Conservation (phyloP, 2,329 filamentous ascomycete genomes). For the Aureobasidium uvarum region DNA sequence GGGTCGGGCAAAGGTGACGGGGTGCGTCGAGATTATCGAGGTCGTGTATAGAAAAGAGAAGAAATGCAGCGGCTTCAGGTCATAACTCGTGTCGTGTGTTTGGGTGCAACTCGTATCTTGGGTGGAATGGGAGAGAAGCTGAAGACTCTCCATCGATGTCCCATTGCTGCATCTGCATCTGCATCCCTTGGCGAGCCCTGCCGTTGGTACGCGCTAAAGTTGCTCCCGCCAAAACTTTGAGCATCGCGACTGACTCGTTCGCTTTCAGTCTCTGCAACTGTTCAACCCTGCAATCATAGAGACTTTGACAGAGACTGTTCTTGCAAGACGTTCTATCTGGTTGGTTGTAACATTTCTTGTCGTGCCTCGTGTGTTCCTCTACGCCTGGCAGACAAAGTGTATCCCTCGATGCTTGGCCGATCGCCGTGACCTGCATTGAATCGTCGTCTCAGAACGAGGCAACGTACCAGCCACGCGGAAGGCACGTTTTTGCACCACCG, state of each 20-base stretch:
- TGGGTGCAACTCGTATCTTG: too few relatives aligned
- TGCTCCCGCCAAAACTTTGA: slow-evolving; percentile 8
- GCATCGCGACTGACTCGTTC: not conserved
- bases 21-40: not conserved
- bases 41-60: not conserved
- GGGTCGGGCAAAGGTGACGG: not conserved
- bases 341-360: not conserved
- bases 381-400: not conserved
- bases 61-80: not conserved
- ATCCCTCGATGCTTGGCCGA: not conserved
- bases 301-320: too few relatives aligned
- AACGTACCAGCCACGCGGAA: slow-evolving; percentile 8
- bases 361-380: not conserved
- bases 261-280: too few relatives aligned
- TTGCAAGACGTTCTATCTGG: not conserved
- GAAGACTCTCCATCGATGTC: slow-evolving; percentile 12
- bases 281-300: not conserved
- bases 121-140: not conserved
- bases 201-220: slow-evolving; percentile 12
- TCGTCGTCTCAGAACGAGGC: not conserved
- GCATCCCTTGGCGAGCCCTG: slow-evolving; percentile 9
- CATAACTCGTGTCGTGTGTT: slow-evolving; percentile 21
- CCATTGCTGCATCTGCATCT: not conserved
- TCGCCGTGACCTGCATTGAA: slow-evolving; percentile 9
- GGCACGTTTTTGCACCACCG: slow-evolving; percentile 15